Conservation (phyloP, 345 rosid genomes). For the Gossypium turneri region DNA sequence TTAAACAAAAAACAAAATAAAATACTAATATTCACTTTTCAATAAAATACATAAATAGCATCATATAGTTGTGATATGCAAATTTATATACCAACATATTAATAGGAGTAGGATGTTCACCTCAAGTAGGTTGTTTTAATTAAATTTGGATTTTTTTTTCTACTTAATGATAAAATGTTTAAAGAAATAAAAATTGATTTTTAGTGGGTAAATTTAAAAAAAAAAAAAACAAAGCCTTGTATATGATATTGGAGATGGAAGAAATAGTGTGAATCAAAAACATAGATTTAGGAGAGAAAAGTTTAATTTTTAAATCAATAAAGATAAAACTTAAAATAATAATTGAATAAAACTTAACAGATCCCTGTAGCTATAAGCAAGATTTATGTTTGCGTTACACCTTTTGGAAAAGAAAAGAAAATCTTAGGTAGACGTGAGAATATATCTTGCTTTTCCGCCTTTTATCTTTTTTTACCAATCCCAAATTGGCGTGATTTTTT, state of each 20-base stretch:
- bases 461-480: slow-evolving; percentile 25
- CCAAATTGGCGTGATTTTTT: slow-evolving; percentile 16
- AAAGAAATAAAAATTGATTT: no score
- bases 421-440: slow-evolving; percentile 33
- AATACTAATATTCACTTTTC: background rate
- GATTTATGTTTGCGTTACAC: background rate
- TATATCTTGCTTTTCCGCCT: slow-evolving; percentile 13
- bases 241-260: no score
- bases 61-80: background rate
- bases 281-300: no score
- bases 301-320: background rate
- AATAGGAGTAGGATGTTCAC: no score
- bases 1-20: background rate
- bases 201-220: no score
- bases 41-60: background rate
- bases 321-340: background rate
- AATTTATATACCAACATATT: no score
- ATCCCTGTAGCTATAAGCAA: background rate
- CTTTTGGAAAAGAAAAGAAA: slow-evolving; percentile 12
- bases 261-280: no score
- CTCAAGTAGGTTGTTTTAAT: no score
- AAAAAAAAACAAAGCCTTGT: no score
- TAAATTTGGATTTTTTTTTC: no score
- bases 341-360: background rate
- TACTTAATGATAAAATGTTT: no score